A percentile compares a stretch with the other conserved stretches of the same genome.
Conservation (phyloP, 345 rosid genomes). For the Syzygium grande region DNA sequence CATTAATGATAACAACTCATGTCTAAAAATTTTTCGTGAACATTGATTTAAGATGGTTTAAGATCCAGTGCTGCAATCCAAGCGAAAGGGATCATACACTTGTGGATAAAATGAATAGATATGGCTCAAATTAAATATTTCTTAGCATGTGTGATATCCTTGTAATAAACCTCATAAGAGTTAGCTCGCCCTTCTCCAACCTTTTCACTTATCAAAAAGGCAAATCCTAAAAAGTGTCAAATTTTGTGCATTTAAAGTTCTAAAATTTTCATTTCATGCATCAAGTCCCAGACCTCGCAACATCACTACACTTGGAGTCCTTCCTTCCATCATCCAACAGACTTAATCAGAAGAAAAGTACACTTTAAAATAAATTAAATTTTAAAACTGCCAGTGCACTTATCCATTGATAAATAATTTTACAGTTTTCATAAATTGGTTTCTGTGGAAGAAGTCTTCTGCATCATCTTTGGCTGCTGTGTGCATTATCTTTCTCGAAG, state of each 20-base stretch:
- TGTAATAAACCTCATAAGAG: background rate
- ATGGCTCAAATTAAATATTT: background rate
- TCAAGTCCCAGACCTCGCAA: background rate
- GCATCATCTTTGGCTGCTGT: background rate
- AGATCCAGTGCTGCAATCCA: background rate
- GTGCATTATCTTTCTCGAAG: too few species aligned
- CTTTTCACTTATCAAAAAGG: background rate
- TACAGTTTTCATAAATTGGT: too few species aligned
- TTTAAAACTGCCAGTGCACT: too few species aligned
- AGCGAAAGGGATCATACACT: accelerated
- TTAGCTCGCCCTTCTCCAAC: background rate
- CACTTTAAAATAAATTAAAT: too few species aligned
- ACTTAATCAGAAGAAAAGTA: background rate
- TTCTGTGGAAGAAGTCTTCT: background rate
- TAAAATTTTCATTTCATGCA: background rate
- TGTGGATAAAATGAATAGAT: accelerated
- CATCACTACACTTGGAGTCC: background rate
- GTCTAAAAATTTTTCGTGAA: too few species aligned
- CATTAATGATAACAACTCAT: accelerated
- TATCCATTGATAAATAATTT: too few species aligned
- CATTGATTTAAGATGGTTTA: background rate
- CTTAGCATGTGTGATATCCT: accelerated
- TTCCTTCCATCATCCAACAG: background rate
- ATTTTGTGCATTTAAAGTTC: background rate
- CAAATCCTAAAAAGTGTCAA: background rate